These are phyloP conservation scores for Triticum dicoccoides DNA, from an alignment of 176 grass and related monocot species.

Conservation along the genomic window DNA sequence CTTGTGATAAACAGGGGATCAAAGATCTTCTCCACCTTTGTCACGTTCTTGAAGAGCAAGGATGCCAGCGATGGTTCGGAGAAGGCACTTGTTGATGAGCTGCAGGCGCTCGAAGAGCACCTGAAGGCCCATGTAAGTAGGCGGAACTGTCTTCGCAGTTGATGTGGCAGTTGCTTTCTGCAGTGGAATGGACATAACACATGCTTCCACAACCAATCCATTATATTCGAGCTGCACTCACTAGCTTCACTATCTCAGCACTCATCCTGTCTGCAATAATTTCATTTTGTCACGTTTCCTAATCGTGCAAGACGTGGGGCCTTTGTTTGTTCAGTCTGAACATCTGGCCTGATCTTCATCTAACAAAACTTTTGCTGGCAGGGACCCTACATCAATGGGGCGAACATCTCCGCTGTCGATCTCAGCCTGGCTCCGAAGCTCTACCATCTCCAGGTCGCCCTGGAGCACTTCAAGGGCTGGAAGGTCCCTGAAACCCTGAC, in stretches of 20 bases:
- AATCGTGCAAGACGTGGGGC: background rate
- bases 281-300: background rate
- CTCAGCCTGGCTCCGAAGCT: slow-evolving; percentile 79
- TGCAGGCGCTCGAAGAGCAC: slow-evolving; percentile 58
- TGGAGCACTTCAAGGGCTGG: slow-evolving; percentile 91
- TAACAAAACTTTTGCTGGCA: slow-evolving; percentile 1
- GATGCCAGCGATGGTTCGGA: slow-evolving; percentile 72
- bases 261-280: slow-evolving; percentile 11
- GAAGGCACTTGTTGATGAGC: slow-evolving; percentile 57
- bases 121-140: slow-evolving; percentile 77
- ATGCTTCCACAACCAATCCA: background rate
- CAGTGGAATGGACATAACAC: background rate
- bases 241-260: background rate
- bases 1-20: slow-evolving; percentile 65
- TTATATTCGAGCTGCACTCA: background rate
- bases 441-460: slow-evolving; percentile 64
- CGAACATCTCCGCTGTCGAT: slow-evolving; percentile 60
- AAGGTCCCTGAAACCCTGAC: slow-evolving; percentile 74
- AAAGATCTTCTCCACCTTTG: slow-evolving; percentile 67
- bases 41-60: slow-evolving; percentile 88
- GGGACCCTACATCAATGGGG: slow-evolving; percentile 76
- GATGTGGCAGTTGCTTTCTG: background rate
- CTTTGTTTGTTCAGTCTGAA: background rate
- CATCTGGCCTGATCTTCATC: background rate
- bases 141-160: background rate